A percentile compares a stretch with the other conserved stretches of the same genome.
These are phyloP conservation scores for Rhizopogon vesiculosus DNA, from an alignment of 768 basidiomycete genomes.

Conservation along the genomic window DNA sequence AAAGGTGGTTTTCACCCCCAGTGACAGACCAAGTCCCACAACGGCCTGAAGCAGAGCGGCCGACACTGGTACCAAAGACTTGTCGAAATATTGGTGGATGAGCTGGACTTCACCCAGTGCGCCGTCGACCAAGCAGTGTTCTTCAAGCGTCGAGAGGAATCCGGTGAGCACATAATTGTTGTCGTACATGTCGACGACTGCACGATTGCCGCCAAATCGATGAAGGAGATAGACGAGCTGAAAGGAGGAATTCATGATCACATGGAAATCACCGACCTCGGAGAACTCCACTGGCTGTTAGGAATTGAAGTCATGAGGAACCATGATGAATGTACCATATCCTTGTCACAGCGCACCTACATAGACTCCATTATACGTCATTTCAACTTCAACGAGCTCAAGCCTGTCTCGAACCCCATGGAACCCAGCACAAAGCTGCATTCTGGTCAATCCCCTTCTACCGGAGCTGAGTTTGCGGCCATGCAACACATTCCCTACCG, in stretches of 20 bases:
- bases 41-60: conserved; percentile 25
- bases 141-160: background rate
- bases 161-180: background rate
- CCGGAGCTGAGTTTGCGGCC: conserved; percentile 10
- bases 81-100: background rate
- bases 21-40: too few relatives aligned
- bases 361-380: conserved; percentile 23
- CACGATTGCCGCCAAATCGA: conserved; percentile 6
- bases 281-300: conserved; percentile 4
- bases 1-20: too few relatives aligned
- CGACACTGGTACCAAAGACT: conserved; percentile 17
- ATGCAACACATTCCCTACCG: conserved; percentile 25
- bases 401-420: conserved; percentile 26
- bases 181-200: conserved; percentile 12
- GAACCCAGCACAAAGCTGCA: conserved; percentile 22
- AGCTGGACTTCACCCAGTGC: conserved; percentile 1
- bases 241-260: background rate
- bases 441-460: conserved; percentile 13
- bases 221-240: background rate
- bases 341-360: conserved; percentile 15
- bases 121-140: conserved; percentile 1
- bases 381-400: conserved; percentile 22
- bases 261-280: too few relatives aligned
- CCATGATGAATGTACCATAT: background rate
- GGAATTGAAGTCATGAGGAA: conserved; percentile 4